Evolutionary conservation across 2,329 filamentous ascomycete genomes (phyloP).

Genomic region (Ustilaginoidea virens): DNA sequence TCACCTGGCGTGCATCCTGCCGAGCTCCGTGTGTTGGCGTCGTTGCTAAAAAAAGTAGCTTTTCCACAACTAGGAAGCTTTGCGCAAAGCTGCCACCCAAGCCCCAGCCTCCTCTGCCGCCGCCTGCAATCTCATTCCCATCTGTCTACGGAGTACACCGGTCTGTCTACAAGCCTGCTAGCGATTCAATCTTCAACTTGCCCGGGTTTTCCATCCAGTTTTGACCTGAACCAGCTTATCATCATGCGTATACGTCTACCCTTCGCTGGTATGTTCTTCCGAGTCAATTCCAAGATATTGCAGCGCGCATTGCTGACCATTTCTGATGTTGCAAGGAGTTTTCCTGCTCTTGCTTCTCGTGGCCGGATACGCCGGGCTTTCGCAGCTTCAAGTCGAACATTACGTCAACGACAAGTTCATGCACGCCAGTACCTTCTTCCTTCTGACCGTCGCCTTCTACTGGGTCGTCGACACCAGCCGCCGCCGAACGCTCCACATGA

Average conservation of each 20-base stretch:
- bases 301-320: conserved; percentile 6
- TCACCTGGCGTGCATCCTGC: no score
- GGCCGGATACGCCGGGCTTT: conserved; percentile 67
- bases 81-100: no score
- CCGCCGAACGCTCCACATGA: conserved; percentile 70
- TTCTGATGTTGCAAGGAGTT: conserved; percentile 37
- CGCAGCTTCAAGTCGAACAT: conserved; percentile 38
- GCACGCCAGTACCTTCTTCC: conserved; percentile 78
- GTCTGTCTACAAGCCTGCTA: no score
- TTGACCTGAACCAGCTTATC: neutral
- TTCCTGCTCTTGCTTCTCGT: conserved; percentile 58
- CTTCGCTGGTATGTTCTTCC: conserved; percentile 1
- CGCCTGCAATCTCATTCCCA: no score
- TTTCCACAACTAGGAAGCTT: no score
- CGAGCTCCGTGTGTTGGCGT: no score
- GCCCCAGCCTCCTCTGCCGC: no score
- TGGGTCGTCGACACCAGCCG: conserved; percentile 91
- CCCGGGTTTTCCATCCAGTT: no score
- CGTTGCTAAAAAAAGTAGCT: no score
- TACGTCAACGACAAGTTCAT: conserved; percentile 79
- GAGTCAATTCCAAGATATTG: no score
- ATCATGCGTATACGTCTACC: conserved; percentile 1
- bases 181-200: no score
- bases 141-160: no score
- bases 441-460: conserved; percentile 80